Base-by-base conservation (phyloP, 1,284 basidiomycete genomes). In the Anthracocystis panici-leucophaei region DNA sequence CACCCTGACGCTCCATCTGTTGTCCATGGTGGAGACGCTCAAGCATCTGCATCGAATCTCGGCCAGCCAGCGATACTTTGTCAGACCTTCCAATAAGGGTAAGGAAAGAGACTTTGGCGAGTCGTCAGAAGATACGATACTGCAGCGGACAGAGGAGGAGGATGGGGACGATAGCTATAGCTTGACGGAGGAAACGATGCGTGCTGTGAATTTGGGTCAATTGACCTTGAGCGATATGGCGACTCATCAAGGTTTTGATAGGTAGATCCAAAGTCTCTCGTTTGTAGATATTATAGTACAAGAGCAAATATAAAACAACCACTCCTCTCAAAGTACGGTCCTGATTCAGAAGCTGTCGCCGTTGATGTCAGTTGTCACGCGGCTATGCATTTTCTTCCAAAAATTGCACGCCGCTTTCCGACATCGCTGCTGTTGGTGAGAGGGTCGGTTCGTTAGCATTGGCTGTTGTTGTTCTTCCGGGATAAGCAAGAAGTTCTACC, bases 11-110 rank as follows among this genome's bases (percentile, higher is more conserved):
- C 27, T 66, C 18, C 64, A 72, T 29, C 29, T 66, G 20, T 20
- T 65, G 27, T 59, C 57, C 7, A 72, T 62, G 59, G 3, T 72
- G 14, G 64, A 72, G 42, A 72, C 69, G n/a, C 53, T 72, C 10
- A 65, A 62, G 40, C 69, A 59, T 45, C 38, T 72, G 3, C 44
- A 66, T 14, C 63, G 63, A 21, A 20, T 35, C 10, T 54, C 35
- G 14, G 18, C 27, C 14, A 25, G 8, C 16, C 48, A 46, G 21
- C 29, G 52, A 10, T 51, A 38, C 23, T 60, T 33, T 27, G 33
- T 35, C n/a, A 44, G 18, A 46, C n/a, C 48, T 10, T 35, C 41
- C 25, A 45, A 7, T 18, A 40, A 38, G 20, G 46, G n/a, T 1
- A 57, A 57, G 27, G 56, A 29, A 31, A n/a, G 16, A 48, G 46